Percentiles rank a stretch among this genome's conserved stretches.
These are phyloP conservation scores for sweet orange (Citrus sinensis) DNA, from an alignment of 345 rosid genomes.

Conservation along the genomic window DVS_A1.0 CM039164.1:2766501-2767000, in stretches of 20 bases:
- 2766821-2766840: neutral
- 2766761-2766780: constrained; percentile 13
- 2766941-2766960: constrained; percentile 95
- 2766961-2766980: constrained; percentile 81
- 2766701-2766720: constrained; percentile 78
- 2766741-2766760: constrained; percentile 80
- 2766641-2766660: constrained; percentile 85
- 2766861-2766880: constrained; percentile 68
- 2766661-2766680: constrained; percentile 85
- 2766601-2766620: constrained; percentile 85
- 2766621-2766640: constrained; percentile 94
- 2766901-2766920: constrained; percentile 64
- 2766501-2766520: neutral
- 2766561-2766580: neutral
- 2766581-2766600: constrained; percentile 5
- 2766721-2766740: constrained; percentile 91
- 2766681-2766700: constrained; percentile 79
- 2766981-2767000: constrained; percentile 79
- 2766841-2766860: constrained; percentile 73
- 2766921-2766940: constrained; percentile 88
- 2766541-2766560: neutral
- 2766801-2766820: neutral
- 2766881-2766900: constrained; percentile 73
- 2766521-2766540: neutral
- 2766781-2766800: constrained; percentile 2